Evolutionary conservation across 2,329 filamentous ascomycete species (phyloP), one percentile per base, ranked within the genome.

Genomic region (Neodidymelliopsis sp.): DNA sequence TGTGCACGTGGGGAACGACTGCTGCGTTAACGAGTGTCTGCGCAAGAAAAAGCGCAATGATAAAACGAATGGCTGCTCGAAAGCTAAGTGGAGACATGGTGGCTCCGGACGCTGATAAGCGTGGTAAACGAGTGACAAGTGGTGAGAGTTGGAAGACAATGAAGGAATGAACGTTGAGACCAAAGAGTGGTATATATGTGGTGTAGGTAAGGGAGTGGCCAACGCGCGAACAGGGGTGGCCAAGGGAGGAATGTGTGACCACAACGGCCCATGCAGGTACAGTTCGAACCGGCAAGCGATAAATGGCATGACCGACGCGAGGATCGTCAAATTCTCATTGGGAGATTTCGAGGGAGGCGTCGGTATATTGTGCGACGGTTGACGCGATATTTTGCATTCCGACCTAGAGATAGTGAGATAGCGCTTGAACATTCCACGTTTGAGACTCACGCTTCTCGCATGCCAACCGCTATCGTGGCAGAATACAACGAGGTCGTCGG

Each of bases 241-340:
- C 48, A 51, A 51, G 41, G 48, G 47, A 51, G 41, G 48, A 45
- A 51, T 51, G 48, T 51, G 48, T 41, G 30, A 51, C 41, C 33
- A 27, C 20, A 37, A 34, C 41, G 41, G 41, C 16, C 35, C 35
- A 50, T 44, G 40, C 47, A 50, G 47, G 40, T 44, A 44, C 40
- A 35, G 13, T 44, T 50, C 29, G 36, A 50, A 50, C 24, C 19
- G 30, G 47, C 40, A 50, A 35, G 35, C 23, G 11, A 49, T n/a
- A 35, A 38, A 49, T 49, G 43, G 46, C 46, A 43, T 43, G 46
- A 49, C 39, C 20, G 46, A 49, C 20, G 38, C 34, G 46, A 49
- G 39, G 46, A 49, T 43, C 39, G 34, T 19, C 25, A 28, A 34
- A 43, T 16, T 49, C 23, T 45, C 35, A 50, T 50, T 41, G 47